phyloP scores from a whole-genome alignment of 108 stramenopile genomes.

The Aurantiochytrium sp. region DNA sequence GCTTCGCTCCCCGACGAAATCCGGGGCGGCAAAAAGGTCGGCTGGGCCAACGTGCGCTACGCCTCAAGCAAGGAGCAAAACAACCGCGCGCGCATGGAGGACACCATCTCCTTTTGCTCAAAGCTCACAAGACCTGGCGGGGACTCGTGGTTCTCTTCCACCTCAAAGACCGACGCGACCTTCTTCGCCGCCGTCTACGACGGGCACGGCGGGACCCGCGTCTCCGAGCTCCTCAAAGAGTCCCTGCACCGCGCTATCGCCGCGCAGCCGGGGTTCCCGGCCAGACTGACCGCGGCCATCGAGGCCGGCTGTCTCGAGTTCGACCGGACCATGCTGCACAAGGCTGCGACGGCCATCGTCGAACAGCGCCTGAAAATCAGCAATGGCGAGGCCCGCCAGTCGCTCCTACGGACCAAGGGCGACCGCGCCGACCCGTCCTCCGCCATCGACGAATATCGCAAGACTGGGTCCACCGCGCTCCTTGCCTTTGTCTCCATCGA shows the following conservation, averaged over 20 bases:
- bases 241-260: neutral
- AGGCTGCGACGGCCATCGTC: neutral
- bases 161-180: neutral
- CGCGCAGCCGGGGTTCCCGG: neutral
- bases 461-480: constrained; percentile 12
- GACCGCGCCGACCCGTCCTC: neutral
- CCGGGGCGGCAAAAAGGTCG: constrained; percentile 8
- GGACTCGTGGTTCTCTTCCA: neutral
- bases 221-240: neutral
- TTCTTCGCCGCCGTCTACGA: constrained; percentile 30
- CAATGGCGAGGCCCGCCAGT: neutral
- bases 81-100: constrained; percentile 13
- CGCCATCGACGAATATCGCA: neutral
- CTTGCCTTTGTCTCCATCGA: neutral
- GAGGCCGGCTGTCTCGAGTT: neutral
- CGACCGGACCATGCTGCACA: constrained; percentile 14
- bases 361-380: neutral
- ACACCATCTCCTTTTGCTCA: neutral
- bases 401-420: constrained; percentile 8
- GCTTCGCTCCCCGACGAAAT: neutral
- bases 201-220: constrained; percentile 24
- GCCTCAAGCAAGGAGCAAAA: neutral
- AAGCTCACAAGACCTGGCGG: neutral
- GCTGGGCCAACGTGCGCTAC: neutral
- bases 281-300: neutral